These are phyloP conservation scores for Thermochaetoides thermophila DNA, from an alignment of 495 filamentous ascomycete genomes.

Conservation along the genomic window DNA sequence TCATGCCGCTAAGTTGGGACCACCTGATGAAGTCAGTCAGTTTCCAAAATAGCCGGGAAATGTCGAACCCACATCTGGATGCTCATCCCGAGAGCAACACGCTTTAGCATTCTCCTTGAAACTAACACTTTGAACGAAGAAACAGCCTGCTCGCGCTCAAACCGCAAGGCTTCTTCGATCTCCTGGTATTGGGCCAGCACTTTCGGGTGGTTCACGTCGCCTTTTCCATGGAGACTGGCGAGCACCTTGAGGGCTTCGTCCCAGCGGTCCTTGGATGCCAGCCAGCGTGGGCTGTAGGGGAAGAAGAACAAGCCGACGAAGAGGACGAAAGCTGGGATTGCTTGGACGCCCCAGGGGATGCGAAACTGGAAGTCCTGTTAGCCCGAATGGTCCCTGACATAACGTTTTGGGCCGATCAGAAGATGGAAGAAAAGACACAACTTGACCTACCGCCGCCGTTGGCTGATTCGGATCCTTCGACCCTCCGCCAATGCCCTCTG, in stretches of 20 bases:
- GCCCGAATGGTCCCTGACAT: no score
- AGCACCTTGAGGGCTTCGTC: conserved; percentile 53
- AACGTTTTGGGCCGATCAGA: no score
- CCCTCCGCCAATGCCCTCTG: conserved; percentile 42
- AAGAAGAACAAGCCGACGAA: conserved; percentile 54
- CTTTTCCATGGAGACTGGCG: conserved; percentile 48
- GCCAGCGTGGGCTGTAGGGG: conserved; percentile 61
- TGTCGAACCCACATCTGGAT: conserved; percentile 45
- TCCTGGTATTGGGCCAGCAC: conserved; percentile 52
- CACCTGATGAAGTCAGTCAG: conserved; percentile 14
- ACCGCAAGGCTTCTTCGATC: conserved; percentile 47
- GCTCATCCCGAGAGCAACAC: conserved; percentile 55
- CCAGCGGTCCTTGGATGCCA: conserved; percentile 60
- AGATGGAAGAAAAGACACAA: no score
- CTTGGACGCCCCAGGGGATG: conserved; percentile 64
- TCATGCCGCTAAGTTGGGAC: conserved; percentile 61
- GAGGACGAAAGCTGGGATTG: conserved; percentile 51
- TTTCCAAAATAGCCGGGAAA: not conserved
- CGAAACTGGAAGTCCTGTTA: no score
- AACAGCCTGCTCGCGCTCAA: conserved; percentile 44
- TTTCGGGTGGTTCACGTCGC: conserved; percentile 44
- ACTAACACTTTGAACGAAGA: conserved; percentile 43
- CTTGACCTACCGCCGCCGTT: conserved; percentile 36
- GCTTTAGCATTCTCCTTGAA: conserved; percentile 48
- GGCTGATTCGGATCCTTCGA: conserved; percentile 41